Evolutionary conservation across 2,329 filamentous ascomycete species (phyloP).

Genomic region (Nemania bipapillata): DNA sequence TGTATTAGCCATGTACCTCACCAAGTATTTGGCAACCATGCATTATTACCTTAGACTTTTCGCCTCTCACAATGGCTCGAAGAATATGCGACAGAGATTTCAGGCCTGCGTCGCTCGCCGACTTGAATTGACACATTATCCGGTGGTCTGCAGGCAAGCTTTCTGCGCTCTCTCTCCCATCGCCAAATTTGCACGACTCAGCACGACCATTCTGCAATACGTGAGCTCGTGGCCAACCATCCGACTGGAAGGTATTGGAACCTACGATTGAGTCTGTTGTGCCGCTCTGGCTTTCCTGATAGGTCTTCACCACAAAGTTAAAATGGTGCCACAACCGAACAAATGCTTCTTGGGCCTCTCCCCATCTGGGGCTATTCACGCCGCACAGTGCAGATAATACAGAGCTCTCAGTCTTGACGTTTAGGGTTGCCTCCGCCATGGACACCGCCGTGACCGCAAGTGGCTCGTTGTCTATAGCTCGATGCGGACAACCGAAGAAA

Average conservation of each 20-base stretch:
- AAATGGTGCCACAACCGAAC: slow-evolving; percentile 34
- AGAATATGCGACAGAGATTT: slow-evolving; percentile 22
- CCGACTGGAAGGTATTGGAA: not conserved
- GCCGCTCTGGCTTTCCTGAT: slow-evolving; percentile 17
- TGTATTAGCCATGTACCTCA: slow-evolving; percentile 7
- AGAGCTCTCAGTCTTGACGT: slow-evolving; percentile 16
- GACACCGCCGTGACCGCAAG: slow-evolving; percentile 11
- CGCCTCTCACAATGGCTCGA: slow-evolving; percentile 23
- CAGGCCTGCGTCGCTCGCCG: slow-evolving; percentile 24
- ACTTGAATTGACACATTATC: slow-evolving; percentile 30
- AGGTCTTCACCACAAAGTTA: slow-evolving; percentile 35
- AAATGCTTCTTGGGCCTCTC: slow-evolving; percentile 24
- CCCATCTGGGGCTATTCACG: slow-evolving; percentile 27
- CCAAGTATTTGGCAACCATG: not conserved
- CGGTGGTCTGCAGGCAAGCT: slow-evolving; percentile 25
- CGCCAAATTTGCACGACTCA: slow-evolving; percentile 22
- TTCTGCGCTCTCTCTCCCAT: slow-evolving; percentile 28
- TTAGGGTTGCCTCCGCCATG: slow-evolving; percentile 24
- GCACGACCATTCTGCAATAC: slow-evolving; percentile 17
- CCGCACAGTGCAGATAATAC: slow-evolving; percentile 23
- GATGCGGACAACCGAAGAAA: slow-evolving; percentile 36
- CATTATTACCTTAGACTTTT: slow-evolving; percentile 28
- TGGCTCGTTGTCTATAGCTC: slow-evolving; percentile 2
- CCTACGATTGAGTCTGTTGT: slow-evolving; percentile 14
- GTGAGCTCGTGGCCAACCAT: slow-evolving; percentile 13